Evolutionary conservation across 441 rosid genomes (phyloP).

Genomic region (Aleurites moluccanus): DNA sequence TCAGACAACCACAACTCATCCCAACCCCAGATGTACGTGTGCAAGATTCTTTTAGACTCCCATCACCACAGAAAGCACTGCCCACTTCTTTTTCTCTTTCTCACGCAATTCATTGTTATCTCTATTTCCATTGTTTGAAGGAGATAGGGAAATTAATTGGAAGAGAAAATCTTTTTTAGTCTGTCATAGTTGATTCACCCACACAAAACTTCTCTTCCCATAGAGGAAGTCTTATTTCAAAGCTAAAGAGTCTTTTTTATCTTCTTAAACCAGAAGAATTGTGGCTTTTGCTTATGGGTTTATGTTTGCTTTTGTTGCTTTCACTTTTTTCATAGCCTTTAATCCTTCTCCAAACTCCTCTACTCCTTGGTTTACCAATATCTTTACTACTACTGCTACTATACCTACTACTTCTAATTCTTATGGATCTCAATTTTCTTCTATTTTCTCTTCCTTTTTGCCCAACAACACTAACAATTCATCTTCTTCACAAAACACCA

Average conservation of each 20-base stretch:
- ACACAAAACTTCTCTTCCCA: constrained; percentile 40
- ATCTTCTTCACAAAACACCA: too few species aligned
- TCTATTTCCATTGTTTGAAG: background rate
- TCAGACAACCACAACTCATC: too few species aligned
- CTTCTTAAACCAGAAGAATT: constrained; percentile 48
- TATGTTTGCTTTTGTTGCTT: constrained; percentile 59
- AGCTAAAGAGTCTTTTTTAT: constrained; percentile 44
- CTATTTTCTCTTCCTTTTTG: constrained; percentile 43
- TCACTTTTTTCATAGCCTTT: constrained; percentile 66
- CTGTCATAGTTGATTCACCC: constrained; percentile 48
- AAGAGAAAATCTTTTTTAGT: background rate
- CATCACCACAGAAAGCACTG: too few species aligned
- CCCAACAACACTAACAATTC: too few species aligned
- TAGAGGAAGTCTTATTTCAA: constrained; percentile 45
- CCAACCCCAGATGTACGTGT: too few species aligned
- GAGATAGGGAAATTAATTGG: background rate
- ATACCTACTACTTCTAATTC: constrained; percentile 27
- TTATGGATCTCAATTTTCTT: constrained; percentile 56
- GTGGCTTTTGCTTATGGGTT: constrained; percentile 60
- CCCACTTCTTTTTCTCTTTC: too few species aligned
- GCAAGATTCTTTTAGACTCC: too few species aligned
- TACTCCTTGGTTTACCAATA: constrained; percentile 64
- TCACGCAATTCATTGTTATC: background rate
- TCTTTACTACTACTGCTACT: constrained; percentile 51
- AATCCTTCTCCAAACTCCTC: constrained; percentile 58